phyloP scores from a whole-genome alignment of 331 rosid genomes.

The Erythrophleum ivorense region DNA sequence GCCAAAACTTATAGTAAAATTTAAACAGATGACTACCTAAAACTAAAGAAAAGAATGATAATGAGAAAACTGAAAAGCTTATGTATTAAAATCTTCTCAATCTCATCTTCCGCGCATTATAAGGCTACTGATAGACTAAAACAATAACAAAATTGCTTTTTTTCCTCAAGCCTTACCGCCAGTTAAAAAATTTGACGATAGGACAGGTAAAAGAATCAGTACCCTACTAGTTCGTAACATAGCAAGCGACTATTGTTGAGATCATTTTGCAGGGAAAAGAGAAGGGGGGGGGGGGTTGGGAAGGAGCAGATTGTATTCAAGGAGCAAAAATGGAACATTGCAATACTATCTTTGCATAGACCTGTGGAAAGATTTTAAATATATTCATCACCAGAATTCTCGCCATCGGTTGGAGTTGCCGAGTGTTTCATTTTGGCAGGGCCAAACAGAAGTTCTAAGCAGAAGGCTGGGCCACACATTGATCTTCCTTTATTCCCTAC shows the following conservation, averaged over 20 bases:
- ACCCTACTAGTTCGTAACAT: constrained; percentile 27
- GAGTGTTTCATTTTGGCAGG: constrained; percentile 80
- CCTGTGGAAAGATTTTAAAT: constrained; percentile 18
- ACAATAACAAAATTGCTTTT: constrained; percentile 33
- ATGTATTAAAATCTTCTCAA: constrained; percentile 22
- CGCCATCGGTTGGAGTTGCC: constrained; percentile 39
- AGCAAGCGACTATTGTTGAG: constrained; percentile 35
- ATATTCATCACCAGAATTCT: constrained; percentile 38
- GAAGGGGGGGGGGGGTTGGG: too few species aligned
- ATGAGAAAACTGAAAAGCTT: neutral
- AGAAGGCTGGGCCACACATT: constrained; percentile 82
- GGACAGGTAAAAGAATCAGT: constrained; percentile 28
- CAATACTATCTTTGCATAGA: constrained; percentile 26
- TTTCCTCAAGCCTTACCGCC: constrained; percentile 48
- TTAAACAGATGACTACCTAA: neutral
- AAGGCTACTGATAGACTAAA: constrained; percentile 45
- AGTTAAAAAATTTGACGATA: constrained; percentile 49
- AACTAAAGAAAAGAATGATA: neutral
- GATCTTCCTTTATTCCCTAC: constrained; percentile 79
- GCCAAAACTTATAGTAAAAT: neutral
- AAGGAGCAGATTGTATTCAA: neutral
- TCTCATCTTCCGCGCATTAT: constrained; percentile 21
- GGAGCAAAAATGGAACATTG: constrained; percentile 8
- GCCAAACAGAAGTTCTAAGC: constrained; percentile 88
- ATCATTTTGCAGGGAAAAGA: constrained; percentile 34